Percentiles rank a stretch among this genome's conserved stretches.
phyloP scores from a whole-genome alignment of 2,329 filamentous ascomycete species.

The Nemania serpens region DNA sequence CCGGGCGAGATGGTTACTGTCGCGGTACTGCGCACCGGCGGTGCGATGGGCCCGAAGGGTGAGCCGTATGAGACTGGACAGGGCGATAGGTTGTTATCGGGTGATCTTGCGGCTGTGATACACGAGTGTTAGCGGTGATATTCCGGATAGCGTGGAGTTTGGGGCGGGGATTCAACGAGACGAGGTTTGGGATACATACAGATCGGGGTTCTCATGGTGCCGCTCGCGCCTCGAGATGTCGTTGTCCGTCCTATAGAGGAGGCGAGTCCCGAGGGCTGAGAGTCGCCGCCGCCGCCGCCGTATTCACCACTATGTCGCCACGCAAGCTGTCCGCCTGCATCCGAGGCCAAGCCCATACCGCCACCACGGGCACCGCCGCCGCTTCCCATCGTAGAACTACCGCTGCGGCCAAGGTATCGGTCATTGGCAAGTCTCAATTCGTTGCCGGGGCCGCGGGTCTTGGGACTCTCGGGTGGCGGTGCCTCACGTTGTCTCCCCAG shows the following conservation, averaged over 20 bases:
- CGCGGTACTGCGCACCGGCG: slow-evolving; percentile 29
- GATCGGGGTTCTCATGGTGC: slow-evolving; percentile 23
- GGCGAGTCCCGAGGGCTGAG: slow-evolving; percentile 19
- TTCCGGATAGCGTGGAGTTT: no score
- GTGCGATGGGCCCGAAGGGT: slow-evolving; percentile 42
- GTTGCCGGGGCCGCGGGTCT: no score
- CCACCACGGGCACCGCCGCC: slow-evolving; percentile 9
- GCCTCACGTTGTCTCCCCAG: slow-evolving; percentile 42
- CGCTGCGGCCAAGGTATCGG: slow-evolving; percentile 2
- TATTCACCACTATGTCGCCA: slow-evolving; percentile 31
- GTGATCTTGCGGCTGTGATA: slow-evolving; percentile 1
- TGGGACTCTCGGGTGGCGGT: background rate
- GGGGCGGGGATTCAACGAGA: background rate
- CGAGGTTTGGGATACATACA: slow-evolving; percentile 23
- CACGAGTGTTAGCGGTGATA: background rate
- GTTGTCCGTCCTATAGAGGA: slow-evolving; percentile 16
- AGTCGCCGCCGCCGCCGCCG: no score
- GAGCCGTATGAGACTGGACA: slow-evolving; percentile 34
- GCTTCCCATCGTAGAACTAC: slow-evolving; percentile 4
- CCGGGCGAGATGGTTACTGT: background rate
- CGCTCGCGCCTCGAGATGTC: slow-evolving; percentile 8
- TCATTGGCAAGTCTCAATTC: no score
- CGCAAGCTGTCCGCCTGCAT: slow-evolving; percentile 18
- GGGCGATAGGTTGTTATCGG: slow-evolving; percentile 10
- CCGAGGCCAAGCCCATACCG: slow-evolving; percentile 6